Conservation (phyloP, 2,329 filamentous ascomycete genomes). For the Aspergillus nomiae region DNA sequence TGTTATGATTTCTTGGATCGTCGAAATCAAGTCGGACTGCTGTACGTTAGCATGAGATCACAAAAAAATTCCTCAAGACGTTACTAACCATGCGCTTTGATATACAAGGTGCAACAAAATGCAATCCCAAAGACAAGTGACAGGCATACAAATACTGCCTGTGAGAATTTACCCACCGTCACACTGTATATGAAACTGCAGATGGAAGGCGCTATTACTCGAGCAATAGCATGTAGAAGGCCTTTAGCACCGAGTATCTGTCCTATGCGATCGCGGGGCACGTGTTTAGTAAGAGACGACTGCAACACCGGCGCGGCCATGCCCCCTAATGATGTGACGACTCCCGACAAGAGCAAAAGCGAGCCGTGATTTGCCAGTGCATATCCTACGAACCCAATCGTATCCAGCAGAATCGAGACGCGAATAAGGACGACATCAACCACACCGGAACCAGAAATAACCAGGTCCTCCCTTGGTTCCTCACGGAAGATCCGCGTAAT, state of each 20-base stretch:
- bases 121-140: slow-evolving; percentile 66
- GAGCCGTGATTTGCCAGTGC: slow-evolving; percentile 62
- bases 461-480: slow-evolving; percentile 35
- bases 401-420: slow-evolving; percentile 72
- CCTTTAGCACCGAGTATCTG: slow-evolving; percentile 87
- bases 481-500: slow-evolving; percentile 74
- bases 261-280: slow-evolving; percentile 78
- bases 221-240: slow-evolving; percentile 77
- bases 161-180: slow-evolving; percentile 76
- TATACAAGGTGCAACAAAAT: slow-evolving; percentile 67
- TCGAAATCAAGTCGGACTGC: slow-evolving; percentile 23
- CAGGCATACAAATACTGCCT: slow-evolving; percentile 80
- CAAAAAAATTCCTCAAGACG: background rate
- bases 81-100: slow-evolving; percentile 72
- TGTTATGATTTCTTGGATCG: background rate
- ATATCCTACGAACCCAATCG: slow-evolving; percentile 75
- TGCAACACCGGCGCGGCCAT: slow-evolving; percentile 84
- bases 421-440: slow-evolving; percentile 80
- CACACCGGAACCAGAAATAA: slow-evolving; percentile 68
- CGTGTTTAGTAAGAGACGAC: slow-evolving; percentile 84
- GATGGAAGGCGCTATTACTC: slow-evolving; percentile 75
- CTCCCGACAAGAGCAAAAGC: slow-evolving; percentile 71
- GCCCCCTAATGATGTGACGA: slow-evolving; percentile 76
- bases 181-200: slow-evolving; percentile 85
- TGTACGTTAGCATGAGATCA: slow-evolving; percentile 11